phyloP scores from a whole-genome alignment of 805 yeast genomes.

The Teunomyces lycoperdinae region DNA sequence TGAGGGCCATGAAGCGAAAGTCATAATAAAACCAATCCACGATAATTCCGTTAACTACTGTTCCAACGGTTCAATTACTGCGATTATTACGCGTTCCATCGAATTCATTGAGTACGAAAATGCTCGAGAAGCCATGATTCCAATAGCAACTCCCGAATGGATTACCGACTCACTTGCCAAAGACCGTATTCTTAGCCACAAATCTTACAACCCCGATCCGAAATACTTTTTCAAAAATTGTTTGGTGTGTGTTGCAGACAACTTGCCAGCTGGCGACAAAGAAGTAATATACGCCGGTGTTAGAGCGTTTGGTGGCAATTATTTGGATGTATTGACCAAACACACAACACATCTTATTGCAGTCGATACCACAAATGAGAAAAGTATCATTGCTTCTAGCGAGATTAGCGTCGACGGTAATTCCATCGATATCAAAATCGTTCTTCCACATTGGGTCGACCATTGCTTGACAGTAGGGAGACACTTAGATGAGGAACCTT shows the following conservation, averaged over 20 bases:
- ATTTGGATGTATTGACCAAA: slow-evolving; percentile 57
- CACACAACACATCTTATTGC: slow-evolving; percentile 81
- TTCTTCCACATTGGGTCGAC: slow-evolving; percentile 78
- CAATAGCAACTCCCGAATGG: slow-evolving; percentile 66
- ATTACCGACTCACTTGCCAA: slow-evolving; percentile 44
- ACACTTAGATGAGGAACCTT: slow-evolving; percentile 52
- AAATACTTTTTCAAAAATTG: slow-evolving; percentile 59
- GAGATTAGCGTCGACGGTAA: slow-evolving; percentile 14
- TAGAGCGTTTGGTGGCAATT: slow-evolving; percentile 74
- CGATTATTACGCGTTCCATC: slow-evolving; percentile 51
- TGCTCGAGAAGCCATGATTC: slow-evolving; percentile 54
- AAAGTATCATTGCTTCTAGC: slow-evolving; percentile 54
- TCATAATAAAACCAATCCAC: slow-evolving; percentile 17
- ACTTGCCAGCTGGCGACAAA: slow-evolving; percentile 54
- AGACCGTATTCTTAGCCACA: slow-evolving; percentile 45
- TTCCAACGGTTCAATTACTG: slow-evolving; percentile 25
- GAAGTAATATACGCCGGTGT: slow-evolving; percentile 70
- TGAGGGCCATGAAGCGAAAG: slow-evolving; percentile 19
- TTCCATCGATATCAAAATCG: slow-evolving; percentile 50
- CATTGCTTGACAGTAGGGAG: slow-evolving; percentile 57
- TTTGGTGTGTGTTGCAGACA: slow-evolving; percentile 58
- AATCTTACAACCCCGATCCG: slow-evolving; percentile 72
- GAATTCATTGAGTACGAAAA: slow-evolving; percentile 51
- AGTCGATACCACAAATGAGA: slow-evolving; percentile 49
- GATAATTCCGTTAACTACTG: slow-evolving; percentile 18